Evolutionary conservation across 2,329 filamentous ascomycete species (phyloP), one percentile per base, ranked within the genome.

Genomic region (Cladobotryum mycophilum): DNA sequence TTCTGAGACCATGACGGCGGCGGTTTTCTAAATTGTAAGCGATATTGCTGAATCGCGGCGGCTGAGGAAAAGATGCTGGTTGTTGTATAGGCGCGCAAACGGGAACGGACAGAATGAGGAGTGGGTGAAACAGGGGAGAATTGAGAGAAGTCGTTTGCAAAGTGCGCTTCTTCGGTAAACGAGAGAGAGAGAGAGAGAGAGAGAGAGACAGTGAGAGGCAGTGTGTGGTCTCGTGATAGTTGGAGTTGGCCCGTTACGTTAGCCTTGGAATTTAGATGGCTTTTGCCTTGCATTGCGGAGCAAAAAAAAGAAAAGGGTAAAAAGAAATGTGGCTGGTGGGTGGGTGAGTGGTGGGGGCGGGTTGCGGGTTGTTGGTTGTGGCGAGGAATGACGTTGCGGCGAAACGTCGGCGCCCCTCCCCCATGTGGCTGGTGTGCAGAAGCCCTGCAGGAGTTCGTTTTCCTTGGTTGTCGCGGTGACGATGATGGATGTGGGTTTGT

Each of bases 1-100:
- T 64, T 76, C 73, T 54, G 70, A 65, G 56, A 72, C 70, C 73
- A 76, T 76, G 47, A 59, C 72, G 60, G 46, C 35, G 56, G 51
- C 17, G 11, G 9, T 18, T 41, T 34, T 14, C 15, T n/a, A n/a
- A n/a, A n/a, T n/a, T n/a, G n/a, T n/a, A n/a, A n/a, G n/a, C n/a
- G n/a, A n/a, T n/a, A n/a, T n/a, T n/a, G n/a, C n/a, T n/a, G n/a
- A n/a, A n/a, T n/a, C n/a, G n/a, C n/a, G n/a, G n/a, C n/a, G n/a
- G n/a, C n/a, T n/a, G 13, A 38, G 14, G 6, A 17, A 38, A 2
- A 17, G 36, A 13, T 12, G 7, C 36, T 9, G 13, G 36, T 2
- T 38, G 5, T 38, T 38, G 6, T 15, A 9, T 41, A 15, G 25
- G 25, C 25, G 25, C 25, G 25, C 25, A 30, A 11, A 30, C 6